These are phyloP conservation scores for Novymonas esmeraldas DNA, from an alignment of 208 protist species.

Conservation along the genomic window DNA sequence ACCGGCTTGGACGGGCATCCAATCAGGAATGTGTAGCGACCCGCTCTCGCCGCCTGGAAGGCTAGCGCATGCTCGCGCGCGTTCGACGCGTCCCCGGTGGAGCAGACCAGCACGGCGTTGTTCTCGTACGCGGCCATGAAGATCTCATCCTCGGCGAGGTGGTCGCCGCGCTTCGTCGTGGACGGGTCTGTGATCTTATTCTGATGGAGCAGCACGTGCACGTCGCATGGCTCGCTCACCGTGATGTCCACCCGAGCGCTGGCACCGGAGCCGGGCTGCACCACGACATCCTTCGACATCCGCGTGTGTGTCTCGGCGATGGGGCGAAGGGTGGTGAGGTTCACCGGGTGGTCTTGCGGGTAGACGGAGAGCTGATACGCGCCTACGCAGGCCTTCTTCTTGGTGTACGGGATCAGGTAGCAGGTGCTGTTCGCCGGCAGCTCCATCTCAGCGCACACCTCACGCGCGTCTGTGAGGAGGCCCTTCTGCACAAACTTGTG, in stretches of 20 bases:
- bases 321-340: conserved; percentile 56
- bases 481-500: conserved; percentile 77
- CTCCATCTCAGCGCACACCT: conserved; percentile 72
- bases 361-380: conserved; percentile 77
- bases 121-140: conserved; percentile 58
- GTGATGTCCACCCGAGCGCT: conserved; percentile 53
- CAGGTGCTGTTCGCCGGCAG: conserved; percentile 64
- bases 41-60: conserved; percentile 37
- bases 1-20: conserved; percentile 36
- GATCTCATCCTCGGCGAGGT: conserved; percentile 60
- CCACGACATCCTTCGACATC: conserved; percentile 32
- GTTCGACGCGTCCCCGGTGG: conserved; percentile 64
- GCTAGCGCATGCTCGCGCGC: conserved; percentile 71
- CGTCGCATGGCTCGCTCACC: conserved; percentile 51
- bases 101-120: conserved; percentile 38
- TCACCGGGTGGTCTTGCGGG: conserved; percentile 56
- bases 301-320: conserved; percentile 49
- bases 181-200: conserved; percentile 48
- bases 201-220: conserved; percentile 75
- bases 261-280: conserved; percentile 34
- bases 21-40: conserved; percentile 59
- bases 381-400: conserved; percentile 50
- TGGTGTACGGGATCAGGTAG: conserved; percentile 77
- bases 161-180: conserved; percentile 40
- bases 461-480: conserved; percentile 76